Conservation (phyloP, 2,329 filamentous ascomycete genomes). For the Ophiostoma piceae region DNA sequence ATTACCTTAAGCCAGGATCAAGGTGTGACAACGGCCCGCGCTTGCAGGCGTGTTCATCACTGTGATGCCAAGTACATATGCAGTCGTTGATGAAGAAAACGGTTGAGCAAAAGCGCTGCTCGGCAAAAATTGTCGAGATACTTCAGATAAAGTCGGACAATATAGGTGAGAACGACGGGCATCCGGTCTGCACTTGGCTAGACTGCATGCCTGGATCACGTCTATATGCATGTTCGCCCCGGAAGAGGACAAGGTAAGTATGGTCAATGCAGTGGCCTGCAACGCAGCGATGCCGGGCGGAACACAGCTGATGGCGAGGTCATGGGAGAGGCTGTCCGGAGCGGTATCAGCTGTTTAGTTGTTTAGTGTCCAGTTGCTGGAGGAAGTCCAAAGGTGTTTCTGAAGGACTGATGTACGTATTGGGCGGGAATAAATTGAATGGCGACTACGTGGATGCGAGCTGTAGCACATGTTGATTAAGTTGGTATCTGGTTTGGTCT, state of each 20-base stretch:
- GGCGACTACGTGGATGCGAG: slow-evolving; percentile 7
- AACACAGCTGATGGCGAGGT: neutral
- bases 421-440: neutral
- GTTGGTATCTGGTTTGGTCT: neutral
- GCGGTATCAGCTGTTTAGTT: neutral
- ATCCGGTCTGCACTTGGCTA: neutral
- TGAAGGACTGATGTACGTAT: slow-evolving; percentile 6
- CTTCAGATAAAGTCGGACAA: neutral
- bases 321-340: neutral
- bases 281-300: neutral
- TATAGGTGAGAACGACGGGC: neutral
- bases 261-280: neutral
- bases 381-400: neutral
- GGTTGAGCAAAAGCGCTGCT: neutral
- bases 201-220: neutral
- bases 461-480: neutral
- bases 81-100: neutral
- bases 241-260: neutral
- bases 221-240: neutral
- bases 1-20: neutral
- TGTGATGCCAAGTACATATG: neutral
- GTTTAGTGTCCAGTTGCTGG: neutral
- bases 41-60: neutral
- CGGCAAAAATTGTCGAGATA: neutral
- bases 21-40: neutral